Conservation (phyloP, 805 yeast genomes). For the Phaffomyces thermotolerans region DNA sequence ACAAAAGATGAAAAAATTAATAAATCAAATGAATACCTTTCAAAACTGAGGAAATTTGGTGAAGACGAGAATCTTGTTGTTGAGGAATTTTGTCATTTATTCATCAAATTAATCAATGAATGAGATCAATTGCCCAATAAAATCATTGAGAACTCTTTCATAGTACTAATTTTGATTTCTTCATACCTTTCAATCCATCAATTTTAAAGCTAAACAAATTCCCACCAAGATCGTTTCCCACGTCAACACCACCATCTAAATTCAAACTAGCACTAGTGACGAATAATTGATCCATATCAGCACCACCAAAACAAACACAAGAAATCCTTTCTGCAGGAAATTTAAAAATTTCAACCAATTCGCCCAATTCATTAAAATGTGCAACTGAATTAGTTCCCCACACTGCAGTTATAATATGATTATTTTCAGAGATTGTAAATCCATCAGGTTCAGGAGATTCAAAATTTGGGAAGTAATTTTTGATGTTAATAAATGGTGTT, state of each 20-base stretch:
- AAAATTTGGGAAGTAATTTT: constrained; percentile 18
- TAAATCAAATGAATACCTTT: constrained; percentile 54
- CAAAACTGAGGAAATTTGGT: constrained; percentile 57
- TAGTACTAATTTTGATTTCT: constrained; percentile 13
- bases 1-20: constrained; percentile 51
- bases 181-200: constrained; percentile 28
- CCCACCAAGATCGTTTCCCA: constrained; percentile 43
- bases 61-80: constrained; percentile 57
- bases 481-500: constrained; percentile 32
- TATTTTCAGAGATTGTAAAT: constrained; percentile 46
- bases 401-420: constrained; percentile 54
- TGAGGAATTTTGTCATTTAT: constrained; percentile 52
- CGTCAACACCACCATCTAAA: constrained; percentile 32
- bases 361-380: constrained; percentile 42
- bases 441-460: constrained; percentile 76
- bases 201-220: constrained; percentile 42
- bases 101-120: constrained; percentile 12
- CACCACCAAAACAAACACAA: constrained; percentile 46
- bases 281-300: constrained; percentile 44
- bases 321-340: constrained; percentile 58
- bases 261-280: constrained; percentile 60
- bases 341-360: constrained; percentile 39
- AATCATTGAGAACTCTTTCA: no score
- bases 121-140: constrained; percentile 3
- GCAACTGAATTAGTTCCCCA: constrained; percentile 55